Conservation (phyloP, 1,284 basidiomycete genomes). For the Ustilago tritici region DNA sequence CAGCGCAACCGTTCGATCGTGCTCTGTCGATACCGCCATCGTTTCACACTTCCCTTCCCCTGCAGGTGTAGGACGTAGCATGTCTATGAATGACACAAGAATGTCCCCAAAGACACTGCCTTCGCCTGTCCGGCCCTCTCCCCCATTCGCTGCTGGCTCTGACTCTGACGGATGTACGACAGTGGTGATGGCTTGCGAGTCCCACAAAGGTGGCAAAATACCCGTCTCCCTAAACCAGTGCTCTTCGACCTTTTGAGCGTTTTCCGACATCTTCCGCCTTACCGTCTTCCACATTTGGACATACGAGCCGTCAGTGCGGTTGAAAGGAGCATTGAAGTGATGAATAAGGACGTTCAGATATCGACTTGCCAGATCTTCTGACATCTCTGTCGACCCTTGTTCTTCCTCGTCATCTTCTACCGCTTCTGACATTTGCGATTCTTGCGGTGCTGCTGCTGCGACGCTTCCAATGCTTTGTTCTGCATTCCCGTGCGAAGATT, state of each 20-base stretch:
- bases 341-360: constrained; percentile 53
- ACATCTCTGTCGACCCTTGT: constrained; percentile 15
- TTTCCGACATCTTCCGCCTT: constrained; percentile 12
- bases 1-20: constrained; percentile 24
- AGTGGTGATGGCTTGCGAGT: neutral
- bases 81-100: constrained; percentile 33
- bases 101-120: constrained; percentile 12
- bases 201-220: constrained; percentile 37
- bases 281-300: constrained; percentile 35
- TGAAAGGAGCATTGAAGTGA: constrained; percentile 37
- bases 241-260: constrained; percentile 49
- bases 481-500: neutral
- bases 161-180: neutral
- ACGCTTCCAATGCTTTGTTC: neutral
- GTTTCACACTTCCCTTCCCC: neutral
- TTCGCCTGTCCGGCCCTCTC: neutral
- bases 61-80: constrained; percentile 11
- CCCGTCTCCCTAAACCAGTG: constrained; percentile 46
- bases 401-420: constrained; percentile 12
- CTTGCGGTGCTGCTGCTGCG: neutral
- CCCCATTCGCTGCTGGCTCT: neutral
- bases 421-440: constrained; percentile 8
- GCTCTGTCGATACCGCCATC: neutral
- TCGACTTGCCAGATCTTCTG: constrained; percentile 37
- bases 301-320: constrained; percentile 24